These are phyloP conservation scores for Cerrena zonata DNA, from an alignment of 1,284 basidiomycete genomes.

Conservation along the genomic window DNA sequence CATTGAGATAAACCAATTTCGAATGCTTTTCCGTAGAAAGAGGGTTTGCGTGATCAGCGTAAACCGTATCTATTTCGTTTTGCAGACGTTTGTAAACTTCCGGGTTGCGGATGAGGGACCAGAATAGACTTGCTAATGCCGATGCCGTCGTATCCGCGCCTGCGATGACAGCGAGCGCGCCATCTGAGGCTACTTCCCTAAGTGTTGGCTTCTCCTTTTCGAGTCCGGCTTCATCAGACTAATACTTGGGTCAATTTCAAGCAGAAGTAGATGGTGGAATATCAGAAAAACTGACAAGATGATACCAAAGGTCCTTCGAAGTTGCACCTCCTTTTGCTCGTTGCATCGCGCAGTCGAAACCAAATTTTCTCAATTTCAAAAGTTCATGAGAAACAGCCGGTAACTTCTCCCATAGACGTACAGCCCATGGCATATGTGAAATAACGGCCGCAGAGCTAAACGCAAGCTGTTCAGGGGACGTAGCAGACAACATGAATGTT, in stretches of 20 bases:
- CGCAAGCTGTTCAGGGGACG: neutral
- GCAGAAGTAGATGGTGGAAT: neutral
- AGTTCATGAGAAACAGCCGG: neutral
- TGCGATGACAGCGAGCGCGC: slow-evolving; percentile 7
- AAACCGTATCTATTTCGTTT: slow-evolving; percentile 6
- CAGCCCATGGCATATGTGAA: slow-evolving; percentile 6
- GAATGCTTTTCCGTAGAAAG: neutral
- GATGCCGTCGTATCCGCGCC: slow-evolving; percentile 8
- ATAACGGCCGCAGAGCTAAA: slow-evolving; percentile 2
- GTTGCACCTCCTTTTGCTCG: neutral
- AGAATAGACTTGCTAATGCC: slow-evolving; percentile 7
- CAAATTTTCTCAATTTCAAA: neutral
- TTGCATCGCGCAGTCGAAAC: neutral
- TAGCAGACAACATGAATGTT: neutral
- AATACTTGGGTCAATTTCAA: neutral
- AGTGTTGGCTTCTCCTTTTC: slow-evolving; percentile 4
- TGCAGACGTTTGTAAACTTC: neutral
- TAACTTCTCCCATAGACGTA: slow-evolving; percentile 8
- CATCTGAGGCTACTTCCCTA: slow-evolving; percentile 2
- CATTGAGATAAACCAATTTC: neutral
- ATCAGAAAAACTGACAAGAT: neutral
- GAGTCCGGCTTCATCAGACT: slow-evolving; percentile 6
- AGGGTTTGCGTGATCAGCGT: neutral
- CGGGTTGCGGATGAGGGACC: slow-evolving; percentile 4
- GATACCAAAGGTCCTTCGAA: neutral